Evolutionary conservation across 192 early-diverging fungal genomes (phyloP), one percentile per base, ranked within the genome.

Genomic region (Jimgerdemannia lactiflua): DNA sequence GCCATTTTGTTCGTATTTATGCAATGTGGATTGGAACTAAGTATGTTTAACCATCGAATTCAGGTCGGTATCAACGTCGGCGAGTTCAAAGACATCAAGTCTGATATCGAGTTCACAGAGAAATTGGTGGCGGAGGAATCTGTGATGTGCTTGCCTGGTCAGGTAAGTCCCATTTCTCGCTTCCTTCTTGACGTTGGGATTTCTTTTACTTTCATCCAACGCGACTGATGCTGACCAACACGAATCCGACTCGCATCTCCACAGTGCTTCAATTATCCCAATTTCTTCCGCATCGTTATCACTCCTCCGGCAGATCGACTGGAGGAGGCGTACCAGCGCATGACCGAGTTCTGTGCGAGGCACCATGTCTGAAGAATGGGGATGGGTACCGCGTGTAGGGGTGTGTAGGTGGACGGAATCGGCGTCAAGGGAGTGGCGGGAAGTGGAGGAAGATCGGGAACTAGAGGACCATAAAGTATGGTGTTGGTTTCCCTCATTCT

Each of bases 121-220:
- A 93, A 92, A 82, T 86, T 97, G 69, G 84, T 91, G 64, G 86
- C 88, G 68, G 95, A 97, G 77, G 92, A 97, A 78, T 91, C 88
- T 39, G 95, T 97, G 14, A 85, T 94, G 72, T 91, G 93, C 71
- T 83, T 97, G 69, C 94, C 95, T 40, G 95, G 95, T 19, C 82
- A 87, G 74, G 90, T 91, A 82, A 68, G 18, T 71, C 64, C 64
- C 19, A 65, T 65, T 65, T 14, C 64, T 65, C 64, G 64, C 14
- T 65, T 19, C 14, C 19, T 14, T 19, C 14, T 19, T 19, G 14
- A 19, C 64, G 14, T 18, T 18, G 14, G 64, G 14, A 65, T 19
- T 65, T 19, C 64, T 0, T 65, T 14, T 1, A 29, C 29, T 29
- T 29, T 29, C 29, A 29, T 29, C 29, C 29, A 29, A 29, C 29